Conservation (phyloP, 2,329 filamentous ascomycete species). For the Byssothecium circinans region DNA sequence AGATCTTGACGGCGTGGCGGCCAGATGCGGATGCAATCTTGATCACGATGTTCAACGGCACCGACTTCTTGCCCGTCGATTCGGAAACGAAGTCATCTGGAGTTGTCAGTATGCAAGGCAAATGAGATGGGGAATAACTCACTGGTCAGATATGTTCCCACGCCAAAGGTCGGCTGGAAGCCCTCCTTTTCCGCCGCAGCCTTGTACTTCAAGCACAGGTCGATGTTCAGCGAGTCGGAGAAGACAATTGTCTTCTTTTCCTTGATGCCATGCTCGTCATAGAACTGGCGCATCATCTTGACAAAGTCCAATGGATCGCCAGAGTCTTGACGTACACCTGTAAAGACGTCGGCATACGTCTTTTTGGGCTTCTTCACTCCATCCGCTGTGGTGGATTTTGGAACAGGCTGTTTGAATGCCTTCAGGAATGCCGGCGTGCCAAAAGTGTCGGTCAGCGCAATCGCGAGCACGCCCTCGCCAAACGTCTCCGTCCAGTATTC, state of each 20-base stretch:
- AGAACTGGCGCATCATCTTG: slow-evolving; percentile 77
- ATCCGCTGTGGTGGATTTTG: slow-evolving; percentile 46
- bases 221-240: slow-evolving; percentile 91
- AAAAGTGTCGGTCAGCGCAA: slow-evolving; percentile 95
- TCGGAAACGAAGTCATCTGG: slow-evolving; percentile 78
- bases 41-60: slow-evolving; percentile 95
- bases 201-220: slow-evolving; percentile 90
- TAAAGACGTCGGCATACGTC: slow-evolving; percentile 80
- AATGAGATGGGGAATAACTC: slow-evolving; percentile 21
- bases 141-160: slow-evolving; percentile 93
- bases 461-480: slow-evolving; percentile 77
- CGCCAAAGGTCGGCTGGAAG: slow-evolving; percentile 86
- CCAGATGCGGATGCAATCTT: slow-evolving; percentile 87
- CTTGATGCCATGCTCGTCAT: slow-evolving; percentile 71
- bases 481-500: slow-evolving; percentile 91
- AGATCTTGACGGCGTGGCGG: slow-evolving; percentile 86
- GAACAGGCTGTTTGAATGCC: slow-evolving; percentile 73
- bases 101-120: slow-evolving; percentile 7
- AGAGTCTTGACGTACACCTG: slow-evolving; percentile 86
- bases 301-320: slow-evolving; percentile 82
- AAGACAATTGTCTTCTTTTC: slow-evolving; percentile 91
- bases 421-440: slow-evolving; percentile 87
- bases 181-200: slow-evolving; percentile 74
- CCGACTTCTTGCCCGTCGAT: slow-evolving; percentile 76
- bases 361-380: slow-evolving; percentile 46